phyloP scores from a whole-genome alignment of 1,284 basidiomycete species.

The Cryptococcus sp. region DNA sequence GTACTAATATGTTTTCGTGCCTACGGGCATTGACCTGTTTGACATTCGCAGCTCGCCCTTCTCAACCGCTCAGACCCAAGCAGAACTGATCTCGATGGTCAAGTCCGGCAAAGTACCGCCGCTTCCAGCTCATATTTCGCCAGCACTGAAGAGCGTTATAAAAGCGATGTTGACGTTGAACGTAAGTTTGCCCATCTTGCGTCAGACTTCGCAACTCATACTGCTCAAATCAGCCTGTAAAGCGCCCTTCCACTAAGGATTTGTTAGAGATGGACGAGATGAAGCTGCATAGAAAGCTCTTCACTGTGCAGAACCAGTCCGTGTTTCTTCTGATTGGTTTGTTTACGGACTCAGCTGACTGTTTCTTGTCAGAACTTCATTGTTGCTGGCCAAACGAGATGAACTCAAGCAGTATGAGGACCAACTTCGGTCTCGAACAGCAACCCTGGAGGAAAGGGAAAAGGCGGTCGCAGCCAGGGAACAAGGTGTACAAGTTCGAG shows the following conservation, averaged over 20 bases:
- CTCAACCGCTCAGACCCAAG: conserved; percentile 48
- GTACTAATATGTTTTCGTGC: conserved; percentile 21
- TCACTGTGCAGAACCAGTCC: conserved; percentile 52
- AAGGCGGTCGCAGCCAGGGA: conserved; percentile 26
- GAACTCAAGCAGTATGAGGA: conserved; percentile 61
- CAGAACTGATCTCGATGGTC: conserved; percentile 50
- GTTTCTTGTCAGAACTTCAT: conserved; percentile 30
- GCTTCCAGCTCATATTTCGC: conserved; percentile 43
- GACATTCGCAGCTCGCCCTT: conserved; percentile 45
- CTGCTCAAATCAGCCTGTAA: conserved; percentile 32
- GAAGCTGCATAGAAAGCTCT: conserved; percentile 49
- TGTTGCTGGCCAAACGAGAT: conserved; percentile 45
- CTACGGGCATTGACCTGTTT: background rate
- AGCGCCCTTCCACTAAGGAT: conserved; percentile 49
- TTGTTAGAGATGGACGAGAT: conserved; percentile 52
- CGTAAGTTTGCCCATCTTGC: conserved; percentile 22
- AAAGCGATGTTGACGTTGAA: conserved; percentile 50
- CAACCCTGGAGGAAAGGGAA: conserved; percentile 64
- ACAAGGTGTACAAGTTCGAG: conserved; percentile 61
- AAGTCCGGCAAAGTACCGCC: conserved; percentile 47
- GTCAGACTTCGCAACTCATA: background rate
- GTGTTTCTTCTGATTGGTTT: conserved; percentile 55
- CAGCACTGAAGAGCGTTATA: conserved; percentile 41
- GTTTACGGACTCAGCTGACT: conserved; percentile 45
- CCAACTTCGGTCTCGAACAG: conserved; percentile 21